Conservation (phyloP, 2,329 filamentous ascomycete species). For the Colletotrichum plurivorum region DNA sequence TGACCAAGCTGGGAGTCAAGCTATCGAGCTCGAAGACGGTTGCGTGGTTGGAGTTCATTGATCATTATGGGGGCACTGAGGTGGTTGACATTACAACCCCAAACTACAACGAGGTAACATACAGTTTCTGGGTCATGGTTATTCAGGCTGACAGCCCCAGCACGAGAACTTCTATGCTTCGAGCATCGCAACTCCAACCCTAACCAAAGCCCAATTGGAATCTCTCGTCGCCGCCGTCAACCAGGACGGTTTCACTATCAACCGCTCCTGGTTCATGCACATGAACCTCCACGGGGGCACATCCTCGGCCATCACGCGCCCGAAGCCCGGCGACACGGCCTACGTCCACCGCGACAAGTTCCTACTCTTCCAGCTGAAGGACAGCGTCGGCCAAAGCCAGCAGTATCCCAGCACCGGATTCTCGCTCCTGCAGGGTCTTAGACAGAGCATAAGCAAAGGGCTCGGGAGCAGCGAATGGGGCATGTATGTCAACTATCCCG, state of each 20-base stretch:
- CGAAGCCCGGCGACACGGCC: slow-evolving; percentile 47
- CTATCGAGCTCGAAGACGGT: slow-evolving; percentile 29
- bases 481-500: slow-evolving; percentile 68
- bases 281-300: slow-evolving; percentile 52
- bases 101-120: slow-evolving; percentile 19
- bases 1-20: slow-evolving; percentile 13
- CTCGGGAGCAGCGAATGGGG: slow-evolving; percentile 57
- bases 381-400: slow-evolving; percentile 48
- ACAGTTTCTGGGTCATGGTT: too few relatives aligned
- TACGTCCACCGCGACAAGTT: slow-evolving; percentile 60
- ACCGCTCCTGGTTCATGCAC: slow-evolving; percentile 51
- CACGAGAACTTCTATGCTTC: slow-evolving; percentile 49
- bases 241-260: slow-evolving; percentile 38
- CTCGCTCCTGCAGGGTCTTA: slow-evolving; percentile 58
- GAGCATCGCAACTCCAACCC: slow-evolving; percentile 46
- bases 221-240: slow-evolving; percentile 43
- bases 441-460: slow-evolving; percentile 52
- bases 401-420: slow-evolving; percentile 46
- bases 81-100: slow-evolving; percentile 27
- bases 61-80: slow-evolving; percentile 6
- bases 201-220: slow-evolving; percentile 43
- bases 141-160: slow-evolving; percentile 33
- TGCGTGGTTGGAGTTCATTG: slow-evolving; percentile 29
- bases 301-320: slow-evolving; percentile 53
- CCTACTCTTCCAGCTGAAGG: slow-evolving; percentile 65